A percentile compares a stretch with the other conserved stretches of the same genome.
These are phyloP conservation scores for Thermomyces lanuginosus DNA, from an alignment of 2,329 filamentous ascomycete genomes.

Conservation along the genomic window DNA sequence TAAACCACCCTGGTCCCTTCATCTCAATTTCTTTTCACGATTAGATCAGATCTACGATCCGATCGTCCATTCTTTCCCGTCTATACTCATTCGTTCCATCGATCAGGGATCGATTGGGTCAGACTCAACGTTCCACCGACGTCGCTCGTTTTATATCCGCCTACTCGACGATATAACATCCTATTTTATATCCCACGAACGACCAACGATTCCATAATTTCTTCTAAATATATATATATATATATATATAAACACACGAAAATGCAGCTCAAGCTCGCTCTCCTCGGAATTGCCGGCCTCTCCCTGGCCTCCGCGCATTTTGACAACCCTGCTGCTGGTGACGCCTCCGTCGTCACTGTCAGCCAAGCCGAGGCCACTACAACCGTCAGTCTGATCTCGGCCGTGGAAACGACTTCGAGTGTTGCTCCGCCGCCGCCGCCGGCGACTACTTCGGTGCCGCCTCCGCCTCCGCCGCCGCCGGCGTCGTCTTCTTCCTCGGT, in stretches of 20 bases:
- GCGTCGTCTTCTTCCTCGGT: conserved; percentile 12
- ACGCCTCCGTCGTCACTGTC: background rate
- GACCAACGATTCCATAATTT: conserved; percentile 1
- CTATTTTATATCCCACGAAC: background rate
- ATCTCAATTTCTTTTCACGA: background rate
- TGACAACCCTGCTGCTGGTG: too few species aligned
- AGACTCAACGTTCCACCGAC: background rate
- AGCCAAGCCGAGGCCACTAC: conserved; percentile 21
- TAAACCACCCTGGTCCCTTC: background rate
- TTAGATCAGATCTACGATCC: conserved; percentile 1
- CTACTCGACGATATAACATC: background rate
- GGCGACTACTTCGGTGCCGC: conserved; percentile 11
- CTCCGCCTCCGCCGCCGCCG: conserved; percentile 12
- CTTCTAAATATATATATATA: background rate
- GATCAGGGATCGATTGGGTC: background rate
- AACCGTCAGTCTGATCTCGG: conserved; percentile 14
- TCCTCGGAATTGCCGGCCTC: too few species aligned
- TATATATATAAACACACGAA: background rate
- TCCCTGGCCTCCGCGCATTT: too few species aligned
- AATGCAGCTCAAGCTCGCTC: conserved; percentile 1
- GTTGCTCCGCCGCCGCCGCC: conserved; percentile 11
- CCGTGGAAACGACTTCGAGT: conserved; percentile 11
- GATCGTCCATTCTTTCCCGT: conserved; percentile 5
- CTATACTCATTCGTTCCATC: conserved; percentile 2
- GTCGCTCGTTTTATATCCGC: background rate